Conservation (phyloP, 2,329 filamentous ascomycete genomes). For the Reticulascus tulasneorum region DNA sequence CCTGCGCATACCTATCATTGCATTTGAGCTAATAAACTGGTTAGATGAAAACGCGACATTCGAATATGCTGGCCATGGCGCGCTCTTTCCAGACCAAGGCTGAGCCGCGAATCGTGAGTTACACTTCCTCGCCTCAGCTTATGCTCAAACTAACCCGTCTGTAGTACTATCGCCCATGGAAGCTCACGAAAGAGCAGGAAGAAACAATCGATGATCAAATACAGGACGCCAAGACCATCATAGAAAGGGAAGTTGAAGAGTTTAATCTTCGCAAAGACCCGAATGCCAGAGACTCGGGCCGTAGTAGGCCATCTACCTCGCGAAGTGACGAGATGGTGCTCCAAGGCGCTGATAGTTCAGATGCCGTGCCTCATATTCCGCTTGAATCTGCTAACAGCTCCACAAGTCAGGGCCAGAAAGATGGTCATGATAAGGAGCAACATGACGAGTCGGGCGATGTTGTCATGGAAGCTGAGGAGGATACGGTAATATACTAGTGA, state of each 20-base stretch:
- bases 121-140: neutral
- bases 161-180: conserved; percentile 85
- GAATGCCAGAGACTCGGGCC: conserved; percentile 24
- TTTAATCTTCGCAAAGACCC: conserved; percentile 50
- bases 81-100: conserved; percentile 68
- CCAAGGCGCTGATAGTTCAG: conserved; percentile 20
- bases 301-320: conserved; percentile 10
- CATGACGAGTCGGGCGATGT: conserved; percentile 73
- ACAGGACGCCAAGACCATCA: conserved; percentile 56
- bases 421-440: conserved; percentile 37
- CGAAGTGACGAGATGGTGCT: conserved; percentile 27
- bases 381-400: conserved; percentile 28
- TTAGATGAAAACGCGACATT: conserved; percentile 72
- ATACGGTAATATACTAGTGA: conserved; percentile 81
- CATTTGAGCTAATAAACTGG: conserved; percentile 18
- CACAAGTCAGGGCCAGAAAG: conserved; percentile 21
- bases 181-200: conserved; percentile 65
- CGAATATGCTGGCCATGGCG: conserved; percentile 67
- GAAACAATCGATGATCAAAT: conserved; percentile 68
- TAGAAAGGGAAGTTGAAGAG: conserved; percentile 62
- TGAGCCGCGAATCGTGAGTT: conserved; percentile 69
- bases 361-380: conserved; percentile 30
- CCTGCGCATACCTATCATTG: neutral
- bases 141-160: conserved; percentile 3
- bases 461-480: conserved; percentile 80